Evolutionary conservation across 176 grass and related monocot genomes (phyloP), one percentile per base, ranked within the genome.

Genomic region (Otatea glauca): DNA sequence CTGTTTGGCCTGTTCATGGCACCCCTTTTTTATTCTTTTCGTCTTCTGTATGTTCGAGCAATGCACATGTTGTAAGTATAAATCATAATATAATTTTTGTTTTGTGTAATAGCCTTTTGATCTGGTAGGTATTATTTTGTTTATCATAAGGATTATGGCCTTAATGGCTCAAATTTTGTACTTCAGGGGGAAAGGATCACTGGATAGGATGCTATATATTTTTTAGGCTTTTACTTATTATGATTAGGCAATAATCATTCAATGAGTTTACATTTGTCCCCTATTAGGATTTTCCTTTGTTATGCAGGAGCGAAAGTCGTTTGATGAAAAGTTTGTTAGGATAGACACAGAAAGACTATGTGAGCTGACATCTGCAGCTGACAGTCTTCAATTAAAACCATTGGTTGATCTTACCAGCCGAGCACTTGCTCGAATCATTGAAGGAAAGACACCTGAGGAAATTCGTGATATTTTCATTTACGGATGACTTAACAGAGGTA

Each of bases 381-480:
- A 99, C 73, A 94, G 93, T 88, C 89, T 99, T 61, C 93, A 95
- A 66, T 77, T 99, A 82, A 99, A 99, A 54, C 93, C 93, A 81
- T 92, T 99, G 68, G 97, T 96, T 81, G 97, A 99, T 91, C 91
- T 96, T 51, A 99, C 97, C 23, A 99, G 97, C 75, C 89, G 93
- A 83, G 97, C 97, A 53, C 94, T 99, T 84, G 97, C 97, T 73
- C 89, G 93, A 37, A 99, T 99, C 50, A 99, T 99, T 84, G 93
- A 99, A 92, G 97, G 97, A 75, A 95, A 95, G 78, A 99, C 97
- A 45, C 97, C 97, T 23, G 97, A 99, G 81, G 97, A 99, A 79
- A 99, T 99, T 73, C 92, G 97, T 68, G 97, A 99, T 80, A 99
- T 92, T 59, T 99, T 75, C 97, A 99, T 91, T 81, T 99, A 49